Evolutionary conservation across 2,329 filamentous ascomycete genomes (phyloP), one percentile per base, ranked within the genome.

Genomic region (Penicillium hesseltinei): DNA sequence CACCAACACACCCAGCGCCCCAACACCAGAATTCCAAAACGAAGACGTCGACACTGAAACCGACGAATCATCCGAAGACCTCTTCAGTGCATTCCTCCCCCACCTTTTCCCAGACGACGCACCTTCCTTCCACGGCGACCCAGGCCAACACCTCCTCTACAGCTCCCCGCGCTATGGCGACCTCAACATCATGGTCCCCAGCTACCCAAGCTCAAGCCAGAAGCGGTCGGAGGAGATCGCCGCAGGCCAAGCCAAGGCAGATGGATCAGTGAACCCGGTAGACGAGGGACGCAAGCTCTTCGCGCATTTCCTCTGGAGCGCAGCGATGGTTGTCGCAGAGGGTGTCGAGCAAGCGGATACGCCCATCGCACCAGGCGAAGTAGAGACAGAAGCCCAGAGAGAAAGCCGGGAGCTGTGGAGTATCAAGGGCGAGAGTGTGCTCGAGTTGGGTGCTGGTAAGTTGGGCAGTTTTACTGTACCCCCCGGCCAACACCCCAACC

Each of bases 361-460:
- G n/a, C 49, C 51, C 7, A n/a, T 11, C 9, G 25, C 36, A 29
- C n/a, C 11, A 11, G 43, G 43, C 6, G 45, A 51, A 23, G 33
- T 17, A 5, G 44, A 46, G n/a, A 57, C 62, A 8, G 68, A 65
- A 15, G 55, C 57, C 0, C 52, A 56, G 23, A 56, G 35, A 44
- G 58, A 62, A n/a, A 47, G 50, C 21, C 45, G 39, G 10, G 57
- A 64, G 13, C 69, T 72, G 50, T 80, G 77, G 77, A 68, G 60
- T 62, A 78, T 85, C 0, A 66, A 75, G 50, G 80, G 78, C 3
- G 74, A 84, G 62, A 78, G 60, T 25, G 80, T 86, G 9, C 67
- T 87, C 50, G 84, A 87, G 68, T 66, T 87, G 49, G 84, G 84
- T 54, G 83, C 84, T 78, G 84, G 84, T 86, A 71, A 69, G 82